phyloP scores from a whole-genome alignment of 192 early-diverging fungal species.

The Coemansia sp. region DNA sequence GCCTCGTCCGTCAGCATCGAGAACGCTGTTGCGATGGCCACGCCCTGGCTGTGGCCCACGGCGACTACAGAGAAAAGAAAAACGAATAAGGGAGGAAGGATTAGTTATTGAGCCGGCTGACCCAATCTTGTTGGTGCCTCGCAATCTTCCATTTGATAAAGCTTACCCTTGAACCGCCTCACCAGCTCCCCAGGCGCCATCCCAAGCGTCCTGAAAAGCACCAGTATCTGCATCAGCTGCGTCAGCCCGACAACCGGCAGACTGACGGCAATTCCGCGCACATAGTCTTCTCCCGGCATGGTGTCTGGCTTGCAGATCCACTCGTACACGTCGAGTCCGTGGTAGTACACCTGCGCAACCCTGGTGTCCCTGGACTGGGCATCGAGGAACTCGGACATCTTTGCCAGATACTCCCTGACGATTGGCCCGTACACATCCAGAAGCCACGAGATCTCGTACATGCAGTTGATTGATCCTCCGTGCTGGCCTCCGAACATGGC shows the following conservation, averaged over 20 bases:
- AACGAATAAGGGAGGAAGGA: not conserved
- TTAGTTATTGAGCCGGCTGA: not conserved
- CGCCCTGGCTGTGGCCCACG: constrained; percentile 91
- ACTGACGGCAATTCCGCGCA: constrained; percentile 71
- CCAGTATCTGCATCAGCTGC: constrained; percentile 81
- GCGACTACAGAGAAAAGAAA: constrained; percentile 20
- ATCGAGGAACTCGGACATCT: constrained; percentile 68
- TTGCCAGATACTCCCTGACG: constrained; percentile 67
- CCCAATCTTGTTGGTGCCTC: not conserved
- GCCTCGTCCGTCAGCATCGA: constrained; percentile 75
- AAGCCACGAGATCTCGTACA: constrained; percentile 77
- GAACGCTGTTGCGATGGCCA: constrained; percentile 82
- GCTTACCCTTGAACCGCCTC: constrained; percentile 33
- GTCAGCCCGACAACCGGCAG: constrained; percentile 85
- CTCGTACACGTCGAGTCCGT: constrained; percentile 72
- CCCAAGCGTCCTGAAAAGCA: constrained; percentile 64
- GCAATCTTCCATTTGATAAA: no score
- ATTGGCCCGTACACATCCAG: constrained; percentile 75
- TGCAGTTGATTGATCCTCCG: constrained; percentile 77
- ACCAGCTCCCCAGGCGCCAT: constrained; percentile 55
- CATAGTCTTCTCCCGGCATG: constrained; percentile 68
- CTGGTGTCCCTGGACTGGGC: constrained; percentile 58
- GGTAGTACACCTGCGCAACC: constrained; percentile 58
- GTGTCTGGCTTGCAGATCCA: constrained; percentile 75
- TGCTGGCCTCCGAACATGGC: constrained; percentile 96